A percentile compares a stretch with the other conserved stretches of the same genome.
These are phyloP conservation scores for Domatiomyces globalis DNA, from an alignment of 2,329 filamentous ascomycete genomes.

Conservation along the genomic window DNA sequence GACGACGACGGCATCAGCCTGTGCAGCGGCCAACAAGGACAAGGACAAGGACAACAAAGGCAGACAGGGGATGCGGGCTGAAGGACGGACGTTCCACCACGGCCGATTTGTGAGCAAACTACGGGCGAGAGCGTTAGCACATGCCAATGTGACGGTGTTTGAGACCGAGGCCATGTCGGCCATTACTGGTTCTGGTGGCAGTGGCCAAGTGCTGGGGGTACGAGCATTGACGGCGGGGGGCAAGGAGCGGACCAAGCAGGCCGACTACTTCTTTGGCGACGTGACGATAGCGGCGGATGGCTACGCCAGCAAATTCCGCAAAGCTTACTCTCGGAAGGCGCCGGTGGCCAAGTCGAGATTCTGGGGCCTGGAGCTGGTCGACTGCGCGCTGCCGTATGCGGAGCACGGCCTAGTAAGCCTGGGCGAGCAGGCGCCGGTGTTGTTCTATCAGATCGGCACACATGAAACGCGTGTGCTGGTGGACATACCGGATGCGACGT, in stretches of 20 bases:
- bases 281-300: slow-evolving; percentile 86
- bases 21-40: slow-evolving; percentile 16
- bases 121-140: slow-evolving; percentile 55
- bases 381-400: slow-evolving; percentile 61
- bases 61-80: slow-evolving; percentile 31
- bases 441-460: slow-evolving; percentile 93
- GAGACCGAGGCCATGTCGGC: slow-evolving; percentile 74
- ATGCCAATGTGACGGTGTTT: slow-evolving; percentile 75
- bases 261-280: slow-evolving; percentile 72
- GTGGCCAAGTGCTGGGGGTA: slow-evolving; percentile 67
- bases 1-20: slow-evolving; percentile 28
- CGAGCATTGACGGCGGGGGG: slow-evolving; percentile 56
- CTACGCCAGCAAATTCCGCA: slow-evolving; percentile 83
- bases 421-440: slow-evolving; percentile 59
- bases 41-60: slow-evolving; percentile 11
- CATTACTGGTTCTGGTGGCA: slow-evolving; percentile 50
- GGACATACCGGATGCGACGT: slow-evolving; percentile 66
- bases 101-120: slow-evolving; percentile 80
- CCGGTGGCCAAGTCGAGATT: slow-evolving; percentile 74
- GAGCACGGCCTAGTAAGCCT: slow-evolving; percentile 81
- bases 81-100: slow-evolving; percentile 82
- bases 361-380: slow-evolving; percentile 83
- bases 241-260: slow-evolving; percentile 31
- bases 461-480: slow-evolving; percentile 84
- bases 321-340: slow-evolving; percentile 52